Evolutionary conservation across 352 stramenopile genomes (phyloP), one percentile per base, ranked within the genome.

Genomic region (Phytophthora kernoviae): DNA sequence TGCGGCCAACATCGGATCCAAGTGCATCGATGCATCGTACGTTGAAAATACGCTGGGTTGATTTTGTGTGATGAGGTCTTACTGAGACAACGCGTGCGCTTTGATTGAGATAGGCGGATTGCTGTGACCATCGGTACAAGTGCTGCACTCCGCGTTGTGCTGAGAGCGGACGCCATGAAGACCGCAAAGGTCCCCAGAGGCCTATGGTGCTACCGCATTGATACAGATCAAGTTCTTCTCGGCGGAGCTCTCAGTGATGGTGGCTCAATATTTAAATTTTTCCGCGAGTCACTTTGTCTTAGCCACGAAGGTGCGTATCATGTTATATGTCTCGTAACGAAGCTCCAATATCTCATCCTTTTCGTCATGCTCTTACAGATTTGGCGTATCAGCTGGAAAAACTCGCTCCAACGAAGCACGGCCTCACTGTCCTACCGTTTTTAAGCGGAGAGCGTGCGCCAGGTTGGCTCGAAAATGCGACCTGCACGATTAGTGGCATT

Each of bases 161-260:
- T 98, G n/a, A 54, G 58, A 3, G 42, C 73, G 12, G 56, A 73
- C 10, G 48, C 54, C 20, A 83, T 94, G 65, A 72, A 67, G 6
- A 57, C 78, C 22, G 55, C 70, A 7, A 89, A 86, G 48, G 88
- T 97, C 30, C 90, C 91, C 9, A 84, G 83, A 24, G 96, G 96
- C 4, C 71, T 99, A 14, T 99, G 95, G 84, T 98, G 93, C 70
- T 99, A 98, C 68, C 87, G 93, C 32, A 87, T 98, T 34, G 72
- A 94, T 47, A 73, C 79, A 18, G 65, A 91, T 32, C 78, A 88
- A 18, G 60, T 98, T 46, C 62, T 99, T 54, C 65, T 99, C 0
- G 96, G 96, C n/a, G 96, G 94, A 21, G 96, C 96, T 0, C 72
- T 99, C n/a, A 98, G 93, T 30, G 96, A 99, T 72, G 96, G 96